These are phyloP conservation scores for Avena sativa DNA, from an alignment of 176 grass and related monocot genomes.

Conservation along the genomic window DNA sequence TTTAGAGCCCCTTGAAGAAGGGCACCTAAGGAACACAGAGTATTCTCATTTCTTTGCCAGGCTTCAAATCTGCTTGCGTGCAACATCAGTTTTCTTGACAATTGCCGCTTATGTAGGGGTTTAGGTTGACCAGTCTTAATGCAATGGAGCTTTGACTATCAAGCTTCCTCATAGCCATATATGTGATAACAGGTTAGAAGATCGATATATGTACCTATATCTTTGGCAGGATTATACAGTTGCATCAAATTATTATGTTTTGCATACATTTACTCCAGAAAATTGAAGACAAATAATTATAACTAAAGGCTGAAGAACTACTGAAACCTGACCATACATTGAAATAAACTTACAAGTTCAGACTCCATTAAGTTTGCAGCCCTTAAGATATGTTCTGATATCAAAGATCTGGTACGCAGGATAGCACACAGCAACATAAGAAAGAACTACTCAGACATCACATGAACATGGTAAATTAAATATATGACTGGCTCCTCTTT, in stretches of 20 bases:
- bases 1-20: conserved; percentile 29
- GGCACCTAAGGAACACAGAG: conserved; percentile 3
- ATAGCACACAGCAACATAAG: conserved; percentile 20
- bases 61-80: conserved; percentile 30
- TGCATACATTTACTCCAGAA: conserved; percentile 3
- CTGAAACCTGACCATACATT: conserved; percentile 1
- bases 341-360: background rate
- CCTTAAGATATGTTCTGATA: background rate
- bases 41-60: conserved; percentile 17
- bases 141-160: conserved; percentile 6
- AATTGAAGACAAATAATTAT: background rate
- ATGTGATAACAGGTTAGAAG: conserved; percentile 14
- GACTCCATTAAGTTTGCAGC: background rate
- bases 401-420: background rate
- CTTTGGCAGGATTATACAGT: background rate
- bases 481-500: background rate
- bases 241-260: conserved; percentile 22
- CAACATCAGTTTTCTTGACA: conserved; percentile 29
- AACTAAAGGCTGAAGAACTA: conserved; percentile 4
- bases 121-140: background rate
- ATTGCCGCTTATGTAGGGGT: conserved; percentile 1
- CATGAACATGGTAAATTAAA: background rate
- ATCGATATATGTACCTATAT: background rate
- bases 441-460: conserved; percentile 25
- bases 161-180: background rate